These are phyloP conservation scores for Geranium incanum DNA, from an alignment of 441 rosid genomes.

Conservation along the genomic window DNA sequence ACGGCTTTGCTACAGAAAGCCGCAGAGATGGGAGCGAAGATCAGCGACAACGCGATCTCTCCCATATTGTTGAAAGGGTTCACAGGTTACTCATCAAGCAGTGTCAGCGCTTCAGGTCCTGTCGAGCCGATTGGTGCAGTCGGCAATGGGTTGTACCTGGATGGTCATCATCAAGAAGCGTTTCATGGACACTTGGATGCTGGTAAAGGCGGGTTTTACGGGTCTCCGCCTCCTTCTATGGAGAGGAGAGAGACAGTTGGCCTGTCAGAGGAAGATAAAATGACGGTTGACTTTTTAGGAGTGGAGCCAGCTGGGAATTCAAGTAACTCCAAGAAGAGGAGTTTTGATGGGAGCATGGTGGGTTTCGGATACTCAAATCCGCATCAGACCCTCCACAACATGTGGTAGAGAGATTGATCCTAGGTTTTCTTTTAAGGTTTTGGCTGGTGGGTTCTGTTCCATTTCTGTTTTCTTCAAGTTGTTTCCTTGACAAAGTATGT, in stretches of 20 bases:
- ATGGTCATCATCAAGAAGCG: constrained; percentile 16
- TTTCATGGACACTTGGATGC: constrained; percentile 22
- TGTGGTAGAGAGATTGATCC: constrained; percentile 1
- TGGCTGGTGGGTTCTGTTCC: neutral
- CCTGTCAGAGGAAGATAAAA: constrained; percentile 24
- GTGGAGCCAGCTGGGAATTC: constrained; percentile 36
- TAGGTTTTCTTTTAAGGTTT: neutral
- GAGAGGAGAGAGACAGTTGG: constrained; percentile 21
- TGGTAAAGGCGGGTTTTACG: constrained; percentile 22
- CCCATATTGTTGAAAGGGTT: constrained; percentile 48
- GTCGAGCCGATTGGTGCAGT: constrained; percentile 17
- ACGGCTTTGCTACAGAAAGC: constrained; percentile 54
- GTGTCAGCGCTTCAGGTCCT: constrained; percentile 25
- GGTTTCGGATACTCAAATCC: constrained; percentile 25
- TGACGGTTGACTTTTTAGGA: constrained; percentile 48
- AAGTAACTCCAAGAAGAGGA: constrained; percentile 24
- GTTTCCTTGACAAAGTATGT: too few relatives aligned
- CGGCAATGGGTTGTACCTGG: constrained; percentile 16
- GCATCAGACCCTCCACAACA: constrained; percentile 25
- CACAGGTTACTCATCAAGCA: constrained; percentile 30
- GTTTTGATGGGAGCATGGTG: constrained; percentile 20
- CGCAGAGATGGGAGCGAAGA: constrained; percentile 54
- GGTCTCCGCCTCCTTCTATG: constrained; percentile 9
- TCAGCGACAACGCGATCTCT: constrained; percentile 38
- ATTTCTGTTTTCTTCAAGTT: neutral